Percentiles rank a stretch among this genome's conserved stretches.
These are phyloP conservation scores for Gastrolobium villosum DNA, from an alignment of 306 rosid species.

Conservation along the genomic window DNA sequence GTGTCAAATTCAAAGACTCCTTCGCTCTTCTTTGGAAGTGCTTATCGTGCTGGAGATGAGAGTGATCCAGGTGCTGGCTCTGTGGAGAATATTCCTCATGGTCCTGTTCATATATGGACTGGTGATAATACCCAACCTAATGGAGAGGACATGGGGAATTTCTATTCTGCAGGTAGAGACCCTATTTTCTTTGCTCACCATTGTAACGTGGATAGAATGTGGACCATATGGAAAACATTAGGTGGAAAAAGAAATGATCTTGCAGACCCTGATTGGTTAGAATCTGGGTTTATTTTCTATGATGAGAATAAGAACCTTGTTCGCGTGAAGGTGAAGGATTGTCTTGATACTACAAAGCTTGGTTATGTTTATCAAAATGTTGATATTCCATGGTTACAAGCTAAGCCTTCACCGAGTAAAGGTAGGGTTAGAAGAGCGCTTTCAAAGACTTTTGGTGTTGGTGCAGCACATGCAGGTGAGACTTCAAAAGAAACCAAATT, in stretches of 20 bases:
- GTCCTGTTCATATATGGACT: conserved; percentile 59
- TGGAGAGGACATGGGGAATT: conserved; percentile 70
- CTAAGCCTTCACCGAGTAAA: conserved; percentile 52
- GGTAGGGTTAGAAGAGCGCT: background rate
- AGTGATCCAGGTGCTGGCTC: conserved; percentile 61
- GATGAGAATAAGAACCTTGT: conserved; percentile 68
- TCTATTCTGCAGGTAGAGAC: conserved; percentile 77
- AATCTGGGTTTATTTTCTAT: conserved; percentile 70
- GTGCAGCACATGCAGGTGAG: conserved; percentile 55
- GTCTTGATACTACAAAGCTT: conserved; percentile 55
- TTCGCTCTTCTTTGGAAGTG: conserved; percentile 57
- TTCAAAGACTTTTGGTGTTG: conserved; percentile 12
- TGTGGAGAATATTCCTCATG: conserved; percentile 59
- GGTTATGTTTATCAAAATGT: conserved; percentile 69
- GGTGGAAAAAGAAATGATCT: conserved; percentile 57
- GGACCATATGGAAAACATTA: conserved; percentile 74
- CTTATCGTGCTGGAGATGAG: conserved; percentile 61
- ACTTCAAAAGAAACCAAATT: background rate
- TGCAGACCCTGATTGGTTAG: conserved; percentile 57
- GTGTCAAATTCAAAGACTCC: conserved; percentile 52
- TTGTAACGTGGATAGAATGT: conserved; percentile 73
- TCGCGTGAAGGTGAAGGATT: conserved; percentile 62
- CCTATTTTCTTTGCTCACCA: conserved; percentile 78
- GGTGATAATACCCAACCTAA: conserved; percentile 63
- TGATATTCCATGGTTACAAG: conserved; percentile 59